phyloP scores from a whole-genome alignment of 2,329 filamentous ascomycete genomes.

The Clonostachys solani region DNA sequence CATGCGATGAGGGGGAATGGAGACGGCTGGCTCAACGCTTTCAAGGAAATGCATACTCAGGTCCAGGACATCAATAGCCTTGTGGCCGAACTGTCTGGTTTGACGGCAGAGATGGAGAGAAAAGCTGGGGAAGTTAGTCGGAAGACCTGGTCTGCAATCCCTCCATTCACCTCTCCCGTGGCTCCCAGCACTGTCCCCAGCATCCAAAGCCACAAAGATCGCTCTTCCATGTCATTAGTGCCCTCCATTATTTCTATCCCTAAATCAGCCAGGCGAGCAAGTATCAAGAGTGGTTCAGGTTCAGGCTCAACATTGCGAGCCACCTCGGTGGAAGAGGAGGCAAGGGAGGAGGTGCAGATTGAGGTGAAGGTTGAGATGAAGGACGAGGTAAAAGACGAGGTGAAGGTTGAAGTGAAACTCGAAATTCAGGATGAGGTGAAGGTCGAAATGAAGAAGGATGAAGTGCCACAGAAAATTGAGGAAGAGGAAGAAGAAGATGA shows the following conservation, averaged over 20 bases:
- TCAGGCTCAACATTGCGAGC: background rate
- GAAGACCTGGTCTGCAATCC: slow-evolving; percentile 47
- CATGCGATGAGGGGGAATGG: slow-evolving; percentile 90
- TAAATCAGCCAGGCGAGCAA: slow-evolving; percentile 3
- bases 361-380: too few species aligned
- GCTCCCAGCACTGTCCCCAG: background rate
- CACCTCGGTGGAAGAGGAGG: too few species aligned
- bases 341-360: too few species aligned
- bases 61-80: slow-evolving; percentile 65
- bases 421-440: too few species aligned
- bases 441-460: too few species aligned
- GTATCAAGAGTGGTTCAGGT: slow-evolving; percentile 9
- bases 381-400: too few species aligned
- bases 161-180: slow-evolving; percentile 1
- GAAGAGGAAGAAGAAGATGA: slow-evolving; percentile 3
- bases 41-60: slow-evolving; percentile 71
- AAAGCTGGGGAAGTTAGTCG: slow-evolving; percentile 81
- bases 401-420: too few species aligned
- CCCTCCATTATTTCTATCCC: slow-evolving; percentile 2
- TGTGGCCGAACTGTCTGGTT: slow-evolving; percentile 68
- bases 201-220: background rate
- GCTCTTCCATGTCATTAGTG: slow-evolving; percentile 4
- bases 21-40: slow-evolving; percentile 81
- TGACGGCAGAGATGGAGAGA: slow-evolving; percentile 81
- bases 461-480: background rate